Conservation (phyloP, 2,329 filamentous ascomycete species). For the Alternaria ethzedia region DNA sequence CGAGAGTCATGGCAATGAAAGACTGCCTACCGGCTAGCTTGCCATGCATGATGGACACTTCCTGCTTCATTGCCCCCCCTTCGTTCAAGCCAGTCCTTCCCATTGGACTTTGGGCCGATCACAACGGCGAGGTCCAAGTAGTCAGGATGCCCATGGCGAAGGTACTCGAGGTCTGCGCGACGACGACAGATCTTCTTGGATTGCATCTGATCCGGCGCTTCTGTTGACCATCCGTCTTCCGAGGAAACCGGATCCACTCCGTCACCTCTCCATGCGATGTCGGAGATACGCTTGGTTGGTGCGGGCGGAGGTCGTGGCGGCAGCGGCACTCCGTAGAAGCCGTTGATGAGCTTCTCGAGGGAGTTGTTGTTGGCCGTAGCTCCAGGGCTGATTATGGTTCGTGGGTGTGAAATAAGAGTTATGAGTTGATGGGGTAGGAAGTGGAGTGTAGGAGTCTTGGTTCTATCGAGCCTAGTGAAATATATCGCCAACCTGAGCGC, state of each 20-base stretch:
- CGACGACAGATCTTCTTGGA: neutral
- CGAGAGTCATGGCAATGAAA: neutral
- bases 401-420: neutral
- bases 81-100: neutral
- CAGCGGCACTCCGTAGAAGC: neutral
- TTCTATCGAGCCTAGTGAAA: neutral
- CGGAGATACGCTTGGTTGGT: neutral
- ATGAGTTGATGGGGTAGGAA: neutral
- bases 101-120: neutral
- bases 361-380: neutral
- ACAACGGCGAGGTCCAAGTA: neutral
- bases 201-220: neutral
- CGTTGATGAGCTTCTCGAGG: neutral
- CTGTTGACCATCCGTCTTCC: neutral
- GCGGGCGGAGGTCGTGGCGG: neutral
- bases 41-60: neutral
- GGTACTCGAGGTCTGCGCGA: neutral
- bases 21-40: neutral
- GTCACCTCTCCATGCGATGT: neutral
- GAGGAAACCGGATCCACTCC: neutral
- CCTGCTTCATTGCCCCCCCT: neutral
- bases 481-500: neutral
- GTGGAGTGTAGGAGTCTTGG: neutral
- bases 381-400: neutral
- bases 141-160: neutral